Evolutionary conservation across 148 eudicot species (phyloP).

Genomic region (Polygonum aviculare): DNA sequence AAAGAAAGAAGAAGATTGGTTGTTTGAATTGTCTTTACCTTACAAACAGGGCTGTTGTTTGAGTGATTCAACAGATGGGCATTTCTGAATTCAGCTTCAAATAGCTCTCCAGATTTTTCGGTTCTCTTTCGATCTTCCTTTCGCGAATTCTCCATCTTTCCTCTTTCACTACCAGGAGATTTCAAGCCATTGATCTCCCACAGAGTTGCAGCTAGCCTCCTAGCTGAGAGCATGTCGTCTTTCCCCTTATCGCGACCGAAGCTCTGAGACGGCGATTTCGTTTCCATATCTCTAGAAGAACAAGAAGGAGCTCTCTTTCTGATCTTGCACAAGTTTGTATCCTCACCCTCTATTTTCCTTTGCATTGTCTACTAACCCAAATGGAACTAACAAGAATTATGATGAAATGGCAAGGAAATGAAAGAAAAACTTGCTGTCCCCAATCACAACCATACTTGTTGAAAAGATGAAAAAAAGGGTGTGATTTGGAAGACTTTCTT

Average conservation of each 20-base stretch:
- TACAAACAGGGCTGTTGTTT: conserved; percentile 3
- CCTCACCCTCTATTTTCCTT: conserved; percentile 22
- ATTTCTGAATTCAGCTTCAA: conserved; percentile 1
- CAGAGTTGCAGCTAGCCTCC: conserved; percentile 12
- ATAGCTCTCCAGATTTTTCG: background rate
- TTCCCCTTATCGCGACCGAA: conserved; percentile 3
- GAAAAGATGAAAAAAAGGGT: background rate
- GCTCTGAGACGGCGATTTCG: conserved; percentile 8
- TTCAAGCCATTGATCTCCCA: conserved; percentile 15
- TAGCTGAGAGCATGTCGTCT: conserved; percentile 8
- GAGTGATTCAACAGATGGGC: conserved; percentile 6
- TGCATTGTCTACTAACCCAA: conserved; percentile 21
- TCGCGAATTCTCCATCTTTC: background rate
- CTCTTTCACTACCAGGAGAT: conserved; percentile 1
- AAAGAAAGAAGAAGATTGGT: background rate
- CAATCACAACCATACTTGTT: background rate
- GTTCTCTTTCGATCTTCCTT: background rate
- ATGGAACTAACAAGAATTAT: background rate
- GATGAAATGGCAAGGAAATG: background rate
- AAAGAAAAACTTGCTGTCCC: background rate
- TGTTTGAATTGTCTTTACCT: conserved; percentile 2
- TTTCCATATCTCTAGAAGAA: conserved; percentile 6
- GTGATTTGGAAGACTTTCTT: background rate
- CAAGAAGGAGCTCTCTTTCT: background rate
- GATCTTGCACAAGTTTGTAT: background rate